Conservation (phyloP, 345 rosid genomes). For the Leavenworthia alabamica region DNA sequence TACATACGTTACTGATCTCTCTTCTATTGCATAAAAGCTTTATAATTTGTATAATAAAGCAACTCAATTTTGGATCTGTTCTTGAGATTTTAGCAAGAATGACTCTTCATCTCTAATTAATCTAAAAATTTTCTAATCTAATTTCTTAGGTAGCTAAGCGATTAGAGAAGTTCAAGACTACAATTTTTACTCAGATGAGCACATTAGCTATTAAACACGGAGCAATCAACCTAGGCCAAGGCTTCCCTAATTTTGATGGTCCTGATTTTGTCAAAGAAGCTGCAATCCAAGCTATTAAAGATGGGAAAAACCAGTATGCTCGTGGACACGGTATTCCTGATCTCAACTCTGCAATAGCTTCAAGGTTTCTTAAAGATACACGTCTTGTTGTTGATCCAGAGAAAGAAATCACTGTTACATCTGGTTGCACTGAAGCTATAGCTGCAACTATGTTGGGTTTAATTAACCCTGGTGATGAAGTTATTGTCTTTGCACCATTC, state of each 20-base stretch:
- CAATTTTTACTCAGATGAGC: slow-evolving; percentile 94
- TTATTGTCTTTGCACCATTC: slow-evolving; percentile 82
- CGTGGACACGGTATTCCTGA: slow-evolving; percentile 79
- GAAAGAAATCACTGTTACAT: slow-evolving; percentile 83
- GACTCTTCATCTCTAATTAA: no score
- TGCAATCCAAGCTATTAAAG: slow-evolving; percentile 82
- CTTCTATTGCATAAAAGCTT: no score
- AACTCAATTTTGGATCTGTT: no score
- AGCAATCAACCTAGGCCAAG: slow-evolving; percentile 92
- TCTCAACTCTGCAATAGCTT: slow-evolving; percentile 60
- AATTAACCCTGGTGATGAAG: slow-evolving; percentile 92
- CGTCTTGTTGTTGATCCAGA: slow-evolving; percentile 80
- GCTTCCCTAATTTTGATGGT: slow-evolving; percentile 95
- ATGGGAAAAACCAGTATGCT: slow-evolving; percentile 94
- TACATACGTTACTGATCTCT: no score
- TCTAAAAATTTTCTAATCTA: no score
- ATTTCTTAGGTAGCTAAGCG: slow-evolving; percentile 62
- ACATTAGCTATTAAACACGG: slow-evolving; percentile 72
- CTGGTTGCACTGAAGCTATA: slow-evolving; percentile 95
- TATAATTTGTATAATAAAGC: no score
- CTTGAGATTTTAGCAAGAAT: no score
- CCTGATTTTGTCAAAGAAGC: slow-evolving; percentile 94
- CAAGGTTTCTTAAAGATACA: slow-evolving; percentile 61
- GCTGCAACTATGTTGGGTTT: slow-evolving; percentile 82
- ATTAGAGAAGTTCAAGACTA: slow-evolving; percentile 92